A percentile compares a stretch with the other conserved stretches of the same genome.
These are phyloP conservation scores for Halteria grandinella DNA, from an alignment of 73 alveolate genomes.

Conservation along the genomic window DNA sequence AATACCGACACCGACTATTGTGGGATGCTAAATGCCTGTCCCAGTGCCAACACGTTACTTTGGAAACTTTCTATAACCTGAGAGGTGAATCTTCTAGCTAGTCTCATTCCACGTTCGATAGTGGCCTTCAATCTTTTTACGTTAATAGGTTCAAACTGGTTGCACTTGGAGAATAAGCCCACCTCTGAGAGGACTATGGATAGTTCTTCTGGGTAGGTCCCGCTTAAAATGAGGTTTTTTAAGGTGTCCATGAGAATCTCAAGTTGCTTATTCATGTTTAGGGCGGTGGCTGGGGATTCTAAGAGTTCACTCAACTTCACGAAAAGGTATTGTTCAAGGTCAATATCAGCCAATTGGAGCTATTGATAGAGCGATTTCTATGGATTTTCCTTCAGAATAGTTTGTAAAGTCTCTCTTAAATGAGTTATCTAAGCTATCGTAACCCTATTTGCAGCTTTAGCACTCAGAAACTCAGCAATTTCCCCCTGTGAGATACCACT, in stretches of 20 bases:
- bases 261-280: slow-evolving; percentile 5
- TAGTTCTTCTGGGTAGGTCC: too few relatives aligned
- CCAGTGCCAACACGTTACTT: slow-evolving; percentile 75
- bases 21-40: slow-evolving; percentile 71
- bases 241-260: too few relatives aligned
- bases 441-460: not conserved
- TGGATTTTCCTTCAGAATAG: not conserved
- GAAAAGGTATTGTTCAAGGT: slow-evolving; percentile 70
- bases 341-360: slow-evolving; percentile 68
- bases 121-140: slow-evolving; percentile 49
- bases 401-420: not conserved
- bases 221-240: too few relatives aligned
- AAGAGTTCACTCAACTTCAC: slow-evolving; percentile 42
- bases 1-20: slow-evolving; percentile 77
- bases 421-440: not conserved
- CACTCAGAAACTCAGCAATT: slow-evolving; percentile 24
- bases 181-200: too few relatives aligned
- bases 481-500: not conserved
- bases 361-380: slow-evolving; percentile 46
- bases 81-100: slow-evolving; percentile 17
- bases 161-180: too few relatives aligned
- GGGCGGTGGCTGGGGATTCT: slow-evolving; percentile 7
- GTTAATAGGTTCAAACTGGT: not conserved
- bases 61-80: slow-evolving; percentile 45
- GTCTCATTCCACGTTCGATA: slow-evolving; percentile 28